phyloP scores from a whole-genome alignment of 805 yeast species.

The Cyberlindnera mississippiensis region DNA sequence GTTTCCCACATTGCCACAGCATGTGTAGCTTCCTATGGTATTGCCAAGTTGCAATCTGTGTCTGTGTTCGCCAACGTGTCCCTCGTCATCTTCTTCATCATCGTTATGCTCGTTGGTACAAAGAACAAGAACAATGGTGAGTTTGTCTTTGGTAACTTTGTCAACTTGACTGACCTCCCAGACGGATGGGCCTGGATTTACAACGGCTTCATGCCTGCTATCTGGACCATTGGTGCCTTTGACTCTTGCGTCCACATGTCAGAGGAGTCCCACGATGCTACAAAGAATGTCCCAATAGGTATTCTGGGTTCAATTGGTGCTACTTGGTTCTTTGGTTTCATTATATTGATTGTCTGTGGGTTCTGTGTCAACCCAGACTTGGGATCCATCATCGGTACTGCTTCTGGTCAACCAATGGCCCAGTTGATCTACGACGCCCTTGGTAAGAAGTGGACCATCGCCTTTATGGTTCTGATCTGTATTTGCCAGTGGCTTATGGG shows the following conservation, averaged over 20 bases:
- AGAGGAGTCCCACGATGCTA: slow-evolving; percentile 65
- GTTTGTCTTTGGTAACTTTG: slow-evolving; percentile 52
- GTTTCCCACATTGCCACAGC: slow-evolving; percentile 46
- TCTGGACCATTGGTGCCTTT: slow-evolving; percentile 76
- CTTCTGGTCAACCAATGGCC: slow-evolving; percentile 61
- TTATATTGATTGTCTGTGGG: slow-evolving; percentile 50
- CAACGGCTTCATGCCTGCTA: slow-evolving; percentile 58
- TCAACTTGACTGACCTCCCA: slow-evolving; percentile 51
- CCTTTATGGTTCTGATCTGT: slow-evolving; percentile 55
- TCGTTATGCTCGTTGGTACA: slow-evolving; percentile 59
- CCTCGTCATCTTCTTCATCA: slow-evolving; percentile 47
- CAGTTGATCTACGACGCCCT: slow-evolving; percentile 59
- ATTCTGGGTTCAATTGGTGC: slow-evolving; percentile 53
- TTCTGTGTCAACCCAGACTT: slow-evolving; percentile 51
- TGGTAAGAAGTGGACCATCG: slow-evolving; percentile 65
- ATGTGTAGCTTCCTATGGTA: slow-evolving; percentile 46
- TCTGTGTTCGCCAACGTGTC: slow-evolving; percentile 50
- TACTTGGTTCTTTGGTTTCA: slow-evolving; percentile 58
- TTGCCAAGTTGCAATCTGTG: slow-evolving; percentile 52
- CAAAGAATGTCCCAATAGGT: slow-evolving; percentile 62
- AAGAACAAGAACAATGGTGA: slow-evolving; percentile 39
- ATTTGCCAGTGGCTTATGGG: slow-evolving; percentile 67
- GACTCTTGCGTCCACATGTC: slow-evolving; percentile 72
- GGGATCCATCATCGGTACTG: slow-evolving; percentile 36
- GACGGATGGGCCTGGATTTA: slow-evolving; percentile 54